A percentile compares a stretch with the other conserved stretches of the same genome.
phyloP scores from a whole-genome alignment of 208 protist genomes.

The Angomonas ambiguus region DNA sequence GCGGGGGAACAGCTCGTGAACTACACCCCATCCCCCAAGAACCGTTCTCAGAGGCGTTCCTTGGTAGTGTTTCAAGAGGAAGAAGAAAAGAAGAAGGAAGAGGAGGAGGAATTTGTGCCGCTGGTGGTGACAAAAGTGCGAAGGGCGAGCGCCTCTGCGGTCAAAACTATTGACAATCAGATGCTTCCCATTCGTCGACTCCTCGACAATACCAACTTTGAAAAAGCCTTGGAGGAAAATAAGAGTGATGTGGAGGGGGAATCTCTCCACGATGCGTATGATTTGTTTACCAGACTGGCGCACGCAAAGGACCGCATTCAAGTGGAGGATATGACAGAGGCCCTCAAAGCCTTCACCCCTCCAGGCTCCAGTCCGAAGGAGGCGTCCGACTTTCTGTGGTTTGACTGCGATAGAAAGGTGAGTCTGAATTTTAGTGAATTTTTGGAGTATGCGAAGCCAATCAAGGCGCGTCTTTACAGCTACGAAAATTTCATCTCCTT shows the following conservation, averaged over 20 bases:
- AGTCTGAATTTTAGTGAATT: constrained; percentile 50
- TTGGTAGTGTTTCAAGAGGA: not conserved
- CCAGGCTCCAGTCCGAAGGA: constrained; percentile 46
- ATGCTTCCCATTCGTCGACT: constrained; percentile 9
- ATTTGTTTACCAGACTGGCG: constrained; percentile 42
- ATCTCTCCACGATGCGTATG: constrained; percentile 9
- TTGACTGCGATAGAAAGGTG: constrained; percentile 56
- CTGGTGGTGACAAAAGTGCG: constrained; percentile 3
- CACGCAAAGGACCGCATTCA: constrained; percentile 35
- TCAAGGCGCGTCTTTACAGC: constrained; percentile 46
- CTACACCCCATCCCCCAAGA: not conserved
- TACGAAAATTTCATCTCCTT: constrained; percentile 49
- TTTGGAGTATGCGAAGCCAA: constrained; percentile 33
- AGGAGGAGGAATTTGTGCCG: constrained; percentile 1
- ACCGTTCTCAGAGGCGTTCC: not conserved
- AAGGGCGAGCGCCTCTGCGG: not conserved
- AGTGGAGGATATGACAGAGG: constrained; percentile 47
- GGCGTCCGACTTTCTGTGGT: constrained; percentile 61
- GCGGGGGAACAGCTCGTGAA: constrained; percentile 9
- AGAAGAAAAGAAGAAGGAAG: not conserved
- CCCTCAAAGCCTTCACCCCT: constrained; percentile 60
- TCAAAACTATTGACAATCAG: not conserved
- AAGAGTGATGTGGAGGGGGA: constrained; percentile 1
- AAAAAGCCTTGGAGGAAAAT: not conserved
- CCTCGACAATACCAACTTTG: constrained; percentile 22